These are phyloP conservation scores for Asterionellopsis glacialis DNA, from an alignment of 108 stramenopile genomes.

Conservation along the genomic window DNA sequence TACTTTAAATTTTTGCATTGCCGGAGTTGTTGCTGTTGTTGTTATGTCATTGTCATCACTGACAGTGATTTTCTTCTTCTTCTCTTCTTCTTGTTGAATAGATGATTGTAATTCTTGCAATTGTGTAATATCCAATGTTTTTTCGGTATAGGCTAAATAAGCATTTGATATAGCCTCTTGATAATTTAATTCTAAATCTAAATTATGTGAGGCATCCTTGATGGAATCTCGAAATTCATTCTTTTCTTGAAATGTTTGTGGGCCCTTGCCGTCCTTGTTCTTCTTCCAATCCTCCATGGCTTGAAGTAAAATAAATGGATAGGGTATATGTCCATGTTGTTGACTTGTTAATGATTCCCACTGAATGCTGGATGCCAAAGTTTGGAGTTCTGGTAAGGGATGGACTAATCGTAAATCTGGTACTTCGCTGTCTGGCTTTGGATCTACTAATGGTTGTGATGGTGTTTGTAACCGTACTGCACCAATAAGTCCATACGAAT, in stretches of 20 bases:
- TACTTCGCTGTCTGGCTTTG: slow-evolving; percentile 54
- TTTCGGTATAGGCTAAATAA: slow-evolving; percentile 78
- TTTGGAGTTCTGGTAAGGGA: slow-evolving; percentile 45
- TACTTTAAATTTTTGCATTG: neutral
- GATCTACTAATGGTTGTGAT: slow-evolving; percentile 54
- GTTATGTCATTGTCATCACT: too few species aligned
- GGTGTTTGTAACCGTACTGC: slow-evolving; percentile 65
- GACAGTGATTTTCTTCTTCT: too few species aligned
- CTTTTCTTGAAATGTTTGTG: slow-evolving; percentile 71
- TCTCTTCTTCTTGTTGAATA: too few species aligned
- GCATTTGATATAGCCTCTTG: slow-evolving; percentile 79
- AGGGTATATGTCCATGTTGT: slow-evolving; percentile 85
- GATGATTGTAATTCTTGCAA: slow-evolving; percentile 34
- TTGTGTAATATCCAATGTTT: slow-evolving; percentile 34
- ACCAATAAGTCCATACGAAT: slow-evolving; percentile 90
- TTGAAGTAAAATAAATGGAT: slow-evolving; percentile 68
- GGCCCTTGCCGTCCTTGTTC: slow-evolving; percentile 25
- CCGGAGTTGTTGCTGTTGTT: neutral
- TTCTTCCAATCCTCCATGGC: slow-evolving; percentile 44
- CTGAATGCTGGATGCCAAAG: slow-evolving; percentile 25
- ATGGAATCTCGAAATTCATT: slow-evolving; percentile 64
- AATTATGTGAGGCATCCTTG: slow-evolving; percentile 48
- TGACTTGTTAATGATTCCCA: slow-evolving; percentile 38
- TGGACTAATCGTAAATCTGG: slow-evolving; percentile 73
- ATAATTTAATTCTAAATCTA: slow-evolving; percentile 76